These are phyloP conservation scores for Starmerella bombi DNA, from an alignment of 805 yeast genomes.

Conservation along the genomic window DNA sequence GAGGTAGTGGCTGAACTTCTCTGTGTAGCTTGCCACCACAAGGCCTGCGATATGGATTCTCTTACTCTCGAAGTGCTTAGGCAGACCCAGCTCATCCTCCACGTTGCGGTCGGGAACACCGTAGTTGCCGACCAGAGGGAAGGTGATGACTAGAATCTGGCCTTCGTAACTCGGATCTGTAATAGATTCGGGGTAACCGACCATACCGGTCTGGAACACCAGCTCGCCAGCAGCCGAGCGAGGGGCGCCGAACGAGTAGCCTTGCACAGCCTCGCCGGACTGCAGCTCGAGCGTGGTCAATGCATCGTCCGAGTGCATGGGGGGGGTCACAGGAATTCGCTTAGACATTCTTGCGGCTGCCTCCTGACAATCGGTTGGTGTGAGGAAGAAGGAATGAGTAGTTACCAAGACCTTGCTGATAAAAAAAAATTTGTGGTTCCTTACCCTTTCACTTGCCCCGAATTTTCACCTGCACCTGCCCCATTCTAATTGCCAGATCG, in stretches of 20 bases:
- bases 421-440: not conserved
- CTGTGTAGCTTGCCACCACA: conserved; percentile 93
- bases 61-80: conserved; percentile 85
- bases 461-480: not conserved
- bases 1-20: conserved; percentile 83
- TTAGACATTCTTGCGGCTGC: conserved; percentile 6
- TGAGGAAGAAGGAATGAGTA: not conserved
- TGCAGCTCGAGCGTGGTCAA: conserved; percentile 78
- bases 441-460: not conserved
- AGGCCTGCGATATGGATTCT: conserved; percentile 93
- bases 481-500: too few relatives aligned
- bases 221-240: conserved; percentile 87
- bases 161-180: conserved; percentile 98
- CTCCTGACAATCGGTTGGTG: not conserved
- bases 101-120: conserved; percentile 90
- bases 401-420: not conserved
- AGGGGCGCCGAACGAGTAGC: conserved; percentile 94
- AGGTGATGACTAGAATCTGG: conserved; percentile 90
- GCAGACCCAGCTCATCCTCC: conserved; percentile 63
- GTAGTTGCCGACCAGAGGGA: conserved; percentile 93
- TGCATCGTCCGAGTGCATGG: conserved; percentile 70
- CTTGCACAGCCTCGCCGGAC: conserved; percentile 76
- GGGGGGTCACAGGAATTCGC: conserved; percentile 79
- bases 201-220: conserved; percentile 99
- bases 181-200: conserved; percentile 95